These are phyloP conservation scores for Lasiosphaeris hirsuta DNA, from an alignment of 495 filamentous ascomycete genomes.

Conservation along the genomic window DNA sequence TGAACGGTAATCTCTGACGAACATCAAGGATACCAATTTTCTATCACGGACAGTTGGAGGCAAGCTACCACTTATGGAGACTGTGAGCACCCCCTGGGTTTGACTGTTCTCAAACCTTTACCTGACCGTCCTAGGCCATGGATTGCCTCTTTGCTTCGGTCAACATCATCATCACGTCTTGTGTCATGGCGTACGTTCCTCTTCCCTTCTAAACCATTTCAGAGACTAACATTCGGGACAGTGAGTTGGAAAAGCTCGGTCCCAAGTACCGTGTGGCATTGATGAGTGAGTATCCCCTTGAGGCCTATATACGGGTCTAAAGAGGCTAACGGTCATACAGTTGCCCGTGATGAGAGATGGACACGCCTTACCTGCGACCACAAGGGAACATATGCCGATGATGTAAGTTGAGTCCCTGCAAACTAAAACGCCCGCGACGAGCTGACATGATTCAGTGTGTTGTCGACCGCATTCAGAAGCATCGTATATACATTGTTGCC, in stretches of 20 bases:
- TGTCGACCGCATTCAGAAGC: constrained; percentile 75
- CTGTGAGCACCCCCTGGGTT: constrained; percentile 29
- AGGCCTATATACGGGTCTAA: no score
- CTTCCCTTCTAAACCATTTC: neutral
- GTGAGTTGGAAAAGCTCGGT: constrained; percentile 87
- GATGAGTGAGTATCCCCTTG: constrained; percentile 35
- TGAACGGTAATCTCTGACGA: constrained; percentile 4
- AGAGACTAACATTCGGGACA: constrained; percentile 42
- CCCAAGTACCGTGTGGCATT: constrained; percentile 85
- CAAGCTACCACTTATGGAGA: constrained; percentile 82
- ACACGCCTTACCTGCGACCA: constrained; percentile 82
- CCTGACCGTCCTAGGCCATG: constrained; percentile 46
- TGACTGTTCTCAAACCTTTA: neutral
- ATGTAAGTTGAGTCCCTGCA: constrained; percentile 53
- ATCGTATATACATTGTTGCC: constrained; percentile 81
- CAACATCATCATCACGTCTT: constrained; percentile 68
- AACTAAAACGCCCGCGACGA: neutral
- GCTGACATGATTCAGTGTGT: constrained; percentile 52
- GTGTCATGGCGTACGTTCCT: constrained; percentile 45
- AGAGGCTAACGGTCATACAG: constrained; percentile 40
- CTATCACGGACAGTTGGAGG: constrained; percentile 84
- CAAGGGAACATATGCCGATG: constrained; percentile 90
- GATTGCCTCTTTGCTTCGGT: constrained; percentile 69
- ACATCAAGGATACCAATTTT: constrained; percentile 76
- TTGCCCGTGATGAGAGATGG: constrained; percentile 87